Evolutionary conservation across 2,329 filamentous ascomycete species (phyloP), one percentile per base, ranked within the genome.

Genomic region (Penicillium sp.): DNA sequence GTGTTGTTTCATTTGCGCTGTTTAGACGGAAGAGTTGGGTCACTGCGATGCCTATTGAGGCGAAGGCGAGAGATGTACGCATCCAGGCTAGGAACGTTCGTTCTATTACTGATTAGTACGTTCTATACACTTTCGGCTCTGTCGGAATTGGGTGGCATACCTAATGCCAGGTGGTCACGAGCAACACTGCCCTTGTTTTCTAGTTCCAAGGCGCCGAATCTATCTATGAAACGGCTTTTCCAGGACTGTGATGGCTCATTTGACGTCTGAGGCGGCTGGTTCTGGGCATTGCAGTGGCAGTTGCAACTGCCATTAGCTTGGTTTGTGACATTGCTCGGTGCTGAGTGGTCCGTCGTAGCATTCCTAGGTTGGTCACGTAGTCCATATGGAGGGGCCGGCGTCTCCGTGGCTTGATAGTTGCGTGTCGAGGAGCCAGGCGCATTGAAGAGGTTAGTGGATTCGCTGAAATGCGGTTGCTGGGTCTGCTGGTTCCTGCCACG

Each of bases 1-100:
- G 45, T 47, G 55, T 46, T 1, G 38, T 46, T 29, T 44, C 53
- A 41, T 81, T 73, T 7, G 78, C 72, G 9, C 76, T 83, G 71
- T 85, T 86, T 29, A 87, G 77, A 18, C 84, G 81, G 71, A 86
- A 86, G 47, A 87, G 78, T 60, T 86, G 84, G 1, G 84, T 86
- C 39, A 86, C 76, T 23, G 84, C 84, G 42, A 87, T 85, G 49
- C 84, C 84, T 62, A 87, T 86, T 50, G 77, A 81, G 15, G 84
- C 84, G 65, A 87, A 87, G 47, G 82, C 82, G 48, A 87, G 76
- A 13, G 82, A 85, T 15, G 84, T 87, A 49, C 84, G 79, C 53
- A 87, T 77, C 84, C 84, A 87, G 57, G 84, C 84, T 39, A 87
- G 76, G 69, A 86, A 87, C n/a, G 84, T 87, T 38, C 84, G 79